Percentiles rank a stretch among this genome's conserved stretches.
Conservation (phyloP, 2,329 filamentous ascomycete genomes). For the Xylaria multiplex region DNA sequence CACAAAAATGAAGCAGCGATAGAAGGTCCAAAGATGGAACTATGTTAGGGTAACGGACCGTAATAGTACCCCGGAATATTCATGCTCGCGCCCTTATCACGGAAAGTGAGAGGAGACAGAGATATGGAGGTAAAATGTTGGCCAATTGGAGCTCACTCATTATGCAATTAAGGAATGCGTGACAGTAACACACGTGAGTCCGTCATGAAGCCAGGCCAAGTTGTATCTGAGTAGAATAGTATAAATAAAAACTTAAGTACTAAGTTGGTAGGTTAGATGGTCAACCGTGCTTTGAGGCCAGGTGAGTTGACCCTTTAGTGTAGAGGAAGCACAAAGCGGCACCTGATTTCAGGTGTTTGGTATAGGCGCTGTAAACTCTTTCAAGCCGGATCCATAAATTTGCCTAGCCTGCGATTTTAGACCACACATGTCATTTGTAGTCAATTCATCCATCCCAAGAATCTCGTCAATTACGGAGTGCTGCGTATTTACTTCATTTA, state of each 20-base stretch:
- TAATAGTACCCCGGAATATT: constrained; percentile 66
- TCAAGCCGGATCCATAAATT: neutral
- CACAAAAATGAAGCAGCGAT: neutral
- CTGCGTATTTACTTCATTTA: neutral
- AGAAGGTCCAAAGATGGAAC: neutral
- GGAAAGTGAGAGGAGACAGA: neutral
- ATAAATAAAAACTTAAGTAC: neutral
- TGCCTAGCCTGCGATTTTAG: no score
- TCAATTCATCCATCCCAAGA: no score
- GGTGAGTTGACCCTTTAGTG: neutral
- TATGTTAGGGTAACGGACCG: constrained; percentile 51
- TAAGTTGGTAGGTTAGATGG: neutral
- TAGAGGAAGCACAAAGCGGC: neutral
- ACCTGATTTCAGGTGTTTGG: constrained; percentile 16
- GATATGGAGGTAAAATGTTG: neutral
- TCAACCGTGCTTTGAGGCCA: neutral
- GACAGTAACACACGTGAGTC: neutral
- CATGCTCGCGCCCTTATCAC: constrained; percentile 31
- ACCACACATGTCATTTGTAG: no score
- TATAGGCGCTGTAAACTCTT: no score
- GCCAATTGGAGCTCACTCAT: neutral
- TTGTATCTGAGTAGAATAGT: neutral
- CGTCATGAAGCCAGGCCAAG: no score
- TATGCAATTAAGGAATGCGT: neutral
- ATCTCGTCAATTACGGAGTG: no score